Conservation (phyloP, 805 yeast genomes). For the Teunomyces aglyptinius region DNA sequence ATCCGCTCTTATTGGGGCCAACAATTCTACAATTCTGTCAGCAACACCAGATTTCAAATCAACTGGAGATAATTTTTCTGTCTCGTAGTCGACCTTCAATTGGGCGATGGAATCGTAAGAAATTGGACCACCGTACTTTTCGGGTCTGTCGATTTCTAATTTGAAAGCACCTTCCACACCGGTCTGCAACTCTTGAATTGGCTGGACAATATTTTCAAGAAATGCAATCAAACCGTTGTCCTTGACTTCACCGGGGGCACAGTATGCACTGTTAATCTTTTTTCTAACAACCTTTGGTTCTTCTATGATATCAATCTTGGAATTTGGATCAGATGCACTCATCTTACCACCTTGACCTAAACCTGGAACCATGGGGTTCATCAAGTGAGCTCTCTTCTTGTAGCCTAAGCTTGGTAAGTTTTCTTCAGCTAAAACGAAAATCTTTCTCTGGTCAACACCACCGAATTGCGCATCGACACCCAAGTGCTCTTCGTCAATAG, state of each 20-base stretch:
- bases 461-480: conserved; percentile 94
- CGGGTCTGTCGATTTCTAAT: conserved; percentile 86
- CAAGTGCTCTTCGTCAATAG: conserved; percentile 89
- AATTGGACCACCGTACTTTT: conserved; percentile 93
- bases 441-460: conserved; percentile 98
- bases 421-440: conserved; percentile 95
- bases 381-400: conserved; percentile 95
- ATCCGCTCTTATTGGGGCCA: conserved; percentile 81
- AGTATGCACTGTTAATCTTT: conserved; percentile 88
- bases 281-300: conserved; percentile 84
- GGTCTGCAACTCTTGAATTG: conserved; percentile 74
- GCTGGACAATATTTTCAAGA: conserved; percentile 78
- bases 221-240: conserved; percentile 90
- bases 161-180: conserved; percentile 54
- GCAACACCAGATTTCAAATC: conserved; percentile 93
- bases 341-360: conserved; percentile 95
- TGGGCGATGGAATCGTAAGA: conserved; percentile 65
- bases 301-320: conserved; percentile 90
- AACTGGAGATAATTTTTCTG: conserved; percentile 80
- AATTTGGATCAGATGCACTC: conserved; percentile 99
- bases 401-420: conserved; percentile 82
- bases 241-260: conserved; percentile 89
- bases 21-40: conserved; percentile 73
- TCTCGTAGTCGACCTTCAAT: conserved; percentile 68
- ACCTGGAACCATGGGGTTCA: conserved; percentile 99